Percentiles rank a stretch among this genome's conserved stretches.
These are phyloP conservation scores for Penicillium rolfsii DNA, from an alignment of 2,329 filamentous ascomycete genomes.

Conservation along the genomic window DNA sequence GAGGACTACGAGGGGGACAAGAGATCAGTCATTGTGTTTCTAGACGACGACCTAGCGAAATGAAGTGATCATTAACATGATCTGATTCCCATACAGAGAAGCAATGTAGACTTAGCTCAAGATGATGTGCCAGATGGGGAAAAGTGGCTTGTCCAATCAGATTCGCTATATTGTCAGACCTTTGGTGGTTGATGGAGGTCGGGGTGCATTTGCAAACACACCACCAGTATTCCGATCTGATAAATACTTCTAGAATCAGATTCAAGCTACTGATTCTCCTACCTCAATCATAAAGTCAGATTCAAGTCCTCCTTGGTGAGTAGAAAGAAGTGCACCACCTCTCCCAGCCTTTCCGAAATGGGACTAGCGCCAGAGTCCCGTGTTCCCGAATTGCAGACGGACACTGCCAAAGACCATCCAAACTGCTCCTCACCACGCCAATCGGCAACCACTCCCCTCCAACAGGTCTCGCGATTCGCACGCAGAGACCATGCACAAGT, in stretches of 20 bases:
- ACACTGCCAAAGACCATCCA: constrained; percentile 35
- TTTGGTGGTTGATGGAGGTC: neutral
- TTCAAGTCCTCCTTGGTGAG: too few species aligned
- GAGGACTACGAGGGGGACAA: too few species aligned
- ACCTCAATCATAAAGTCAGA: neutral
- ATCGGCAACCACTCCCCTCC: constrained; percentile 29
- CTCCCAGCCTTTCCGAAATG: constrained; percentile 26
- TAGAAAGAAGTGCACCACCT: neutral
- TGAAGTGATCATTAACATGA: too few species aligned
- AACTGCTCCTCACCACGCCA: constrained; percentile 31
- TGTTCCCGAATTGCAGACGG: constrained; percentile 26
- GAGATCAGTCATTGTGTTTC: too few species aligned
- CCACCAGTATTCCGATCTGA: neutral
- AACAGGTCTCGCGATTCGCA: constrained; percentile 33
- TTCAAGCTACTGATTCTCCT: neutral
- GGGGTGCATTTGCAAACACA: neutral
- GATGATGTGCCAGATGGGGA: neutral
- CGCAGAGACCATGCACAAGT: constrained; percentile 51
- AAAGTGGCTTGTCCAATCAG: constrained; percentile 24
- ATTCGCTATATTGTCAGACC: constrained; percentile 29
- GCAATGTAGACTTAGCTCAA: neutral
- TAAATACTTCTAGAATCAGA: neutral
- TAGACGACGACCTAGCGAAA: too few species aligned
- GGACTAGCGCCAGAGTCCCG: constrained; percentile 37
- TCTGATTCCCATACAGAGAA: too few species aligned